Evolutionary conservation across 257 asterid species (phyloP).

Genomic region (Anisodus acutangulus): DNA sequence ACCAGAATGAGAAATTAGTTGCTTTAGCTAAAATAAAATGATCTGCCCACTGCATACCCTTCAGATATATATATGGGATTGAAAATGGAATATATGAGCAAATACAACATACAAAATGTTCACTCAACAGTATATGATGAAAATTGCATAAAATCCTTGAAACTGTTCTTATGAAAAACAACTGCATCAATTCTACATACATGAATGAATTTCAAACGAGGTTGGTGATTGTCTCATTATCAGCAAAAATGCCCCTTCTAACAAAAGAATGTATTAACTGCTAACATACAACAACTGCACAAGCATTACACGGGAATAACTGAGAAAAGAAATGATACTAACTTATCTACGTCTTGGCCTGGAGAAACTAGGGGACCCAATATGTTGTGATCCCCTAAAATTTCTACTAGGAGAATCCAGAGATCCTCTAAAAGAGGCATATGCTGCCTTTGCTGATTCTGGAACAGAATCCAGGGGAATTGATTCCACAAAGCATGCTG

Average conservation of each 20-base stretch:
- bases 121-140: neutral
- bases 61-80: neutral
- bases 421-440: conserved; percentile 76
- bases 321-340: conserved; percentile 12
- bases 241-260: neutral
- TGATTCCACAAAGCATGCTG: conserved; percentile 93
- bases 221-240: conserved; percentile 4
- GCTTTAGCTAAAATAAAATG: neutral
- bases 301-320: conserved; percentile 9
- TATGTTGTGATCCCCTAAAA: conserved; percentile 60
- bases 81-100: neutral
- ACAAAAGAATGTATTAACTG: neutral
- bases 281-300: conserved; percentile 27
- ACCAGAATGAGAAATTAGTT: neutral
- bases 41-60: neutral
- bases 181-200: neutral
- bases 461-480: conserved; percentile 78
- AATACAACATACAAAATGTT: neutral
- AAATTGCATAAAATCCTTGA: neutral
- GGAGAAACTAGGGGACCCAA: conserved; percentile 80
- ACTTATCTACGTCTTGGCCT: conserved; percentile 83
- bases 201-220: conserved; percentile 20
- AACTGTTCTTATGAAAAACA: neutral
- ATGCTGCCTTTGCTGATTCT: conserved; percentile 93
- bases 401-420: conserved; percentile 58